phyloP scores from a whole-genome alignment of 306 rosid genomes.

The Ziziphus jujuba region DNA sequence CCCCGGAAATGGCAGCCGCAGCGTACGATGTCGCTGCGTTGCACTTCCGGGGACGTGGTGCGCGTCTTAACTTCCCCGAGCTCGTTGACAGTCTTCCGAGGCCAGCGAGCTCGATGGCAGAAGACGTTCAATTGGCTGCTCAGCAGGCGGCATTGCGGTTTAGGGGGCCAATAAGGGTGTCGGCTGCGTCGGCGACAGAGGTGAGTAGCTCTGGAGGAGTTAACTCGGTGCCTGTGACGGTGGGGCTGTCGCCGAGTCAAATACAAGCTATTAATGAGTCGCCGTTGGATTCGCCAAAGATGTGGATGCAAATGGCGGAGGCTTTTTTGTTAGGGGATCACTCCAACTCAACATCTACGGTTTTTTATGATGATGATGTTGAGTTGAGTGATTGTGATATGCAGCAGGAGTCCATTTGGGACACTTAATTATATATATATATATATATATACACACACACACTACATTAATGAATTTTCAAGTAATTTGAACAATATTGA shows the following conservation, averaged over 20 bases:
- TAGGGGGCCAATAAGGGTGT: not conserved
- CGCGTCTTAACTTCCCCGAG: conserved; percentile 72
- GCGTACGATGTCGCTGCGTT: conserved; percentile 90
- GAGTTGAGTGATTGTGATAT: not conserved
- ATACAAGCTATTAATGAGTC: conserved; percentile 87
- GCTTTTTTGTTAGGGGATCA: conserved; percentile 27
- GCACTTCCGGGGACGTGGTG: conserved; percentile 53
- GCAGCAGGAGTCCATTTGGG: not conserved
- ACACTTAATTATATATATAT: not conserved
- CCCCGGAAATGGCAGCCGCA: conserved; percentile 81
- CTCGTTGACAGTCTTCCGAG: conserved; percentile 39
- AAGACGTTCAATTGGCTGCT: conserved; percentile 69
- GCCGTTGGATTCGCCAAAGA: conserved; percentile 79
- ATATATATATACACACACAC: not conserved
- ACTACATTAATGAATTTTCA: not conserved
- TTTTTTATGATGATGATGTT: not conserved
- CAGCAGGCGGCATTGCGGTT: conserved; percentile 68
- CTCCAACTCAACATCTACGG: not conserved
- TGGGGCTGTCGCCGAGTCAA: conserved; percentile 63
- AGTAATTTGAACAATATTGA: not conserved
- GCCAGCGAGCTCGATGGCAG: conserved; percentile 50
- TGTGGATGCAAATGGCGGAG: conserved; percentile 73
- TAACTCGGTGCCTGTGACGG: conserved; percentile 24
- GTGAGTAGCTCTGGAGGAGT: too few relatives aligned
- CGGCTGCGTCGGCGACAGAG: not conserved